Evolutionary conservation across 2,329 filamentous ascomycete genomes (phyloP), one percentile per base, ranked within the genome.

Genomic region (Claviceps maximensis): DNA sequence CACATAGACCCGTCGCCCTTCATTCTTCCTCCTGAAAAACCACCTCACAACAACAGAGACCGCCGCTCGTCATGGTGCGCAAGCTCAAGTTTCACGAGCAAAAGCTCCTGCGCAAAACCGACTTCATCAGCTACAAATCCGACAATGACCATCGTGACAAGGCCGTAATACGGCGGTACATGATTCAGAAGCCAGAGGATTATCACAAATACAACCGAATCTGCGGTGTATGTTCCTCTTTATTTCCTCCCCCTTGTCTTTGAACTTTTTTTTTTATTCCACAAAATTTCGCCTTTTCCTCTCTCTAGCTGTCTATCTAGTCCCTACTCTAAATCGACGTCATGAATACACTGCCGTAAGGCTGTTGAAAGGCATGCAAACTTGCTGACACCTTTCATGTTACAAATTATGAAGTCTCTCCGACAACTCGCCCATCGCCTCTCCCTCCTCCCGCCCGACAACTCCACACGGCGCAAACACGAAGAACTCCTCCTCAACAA

Each of bases 31-130:
- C n/a, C 23, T 25, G 5, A 17, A 1, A 38, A 25, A 23, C 12
- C 40, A 25, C n/a, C 31, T 7, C 19, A 4, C 3, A 5, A 2
- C 29, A 1, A 21, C n/a, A 44, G 7, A 13, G 7, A 12, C n/a
- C n/a, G 17, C 36, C 45, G 17, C 36, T 10, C 8, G 23, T 15
- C 44, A 97, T 97, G 93, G 89, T 95, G 61, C 86, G 93, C 62
- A 89, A 95, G 75, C 82, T 98, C 66, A 97, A 96, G 73, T 82
- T 95, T 72, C 91, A 96, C 72, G 93, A 98, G 82, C 83, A 93
- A 68, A 94, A 93, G 78, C 86, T 97, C 66, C 81, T 97, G 63
- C 91, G 91, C 67, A 80, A 80, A 70, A 89, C 93, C 70, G 90
- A 98, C 73, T 95, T 98, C 72, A 84, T 90, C 67, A 93, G 86